phyloP scores from a whole-genome alignment of 495 filamentous ascomycete genomes.

The Aspergillus campestris region DNA sequence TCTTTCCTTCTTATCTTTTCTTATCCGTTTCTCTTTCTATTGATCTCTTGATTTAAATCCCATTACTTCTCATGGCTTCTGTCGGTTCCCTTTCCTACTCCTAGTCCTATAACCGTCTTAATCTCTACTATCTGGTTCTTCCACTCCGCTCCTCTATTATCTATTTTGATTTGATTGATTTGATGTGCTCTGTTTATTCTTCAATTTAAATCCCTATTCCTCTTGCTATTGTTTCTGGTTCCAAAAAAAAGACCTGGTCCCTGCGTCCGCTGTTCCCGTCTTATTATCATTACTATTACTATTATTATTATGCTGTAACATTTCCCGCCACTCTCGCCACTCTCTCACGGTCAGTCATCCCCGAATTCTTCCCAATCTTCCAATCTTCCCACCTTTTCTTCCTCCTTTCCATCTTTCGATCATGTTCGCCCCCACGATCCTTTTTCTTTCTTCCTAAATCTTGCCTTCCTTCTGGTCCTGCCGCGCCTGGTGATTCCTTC shows the following conservation, averaged over 20 bases:
- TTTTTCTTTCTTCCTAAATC: constrained; percentile 11
- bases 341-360: constrained; percentile 14
- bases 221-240: background rate
- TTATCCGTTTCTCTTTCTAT: constrained; percentile 4
- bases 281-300: too few species aligned
- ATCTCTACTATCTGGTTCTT: too few species aligned
- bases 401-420: background rate
- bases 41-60: constrained; percentile 5
- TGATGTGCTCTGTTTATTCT: background rate
- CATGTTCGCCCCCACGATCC: constrained; percentile 11
- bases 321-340: constrained; percentile 18
- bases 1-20: background rate
- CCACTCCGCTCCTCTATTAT: background rate
- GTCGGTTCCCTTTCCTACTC: background rate
- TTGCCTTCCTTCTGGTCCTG: constrained; percentile 5
- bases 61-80: background rate
- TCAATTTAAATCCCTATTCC: background rate
- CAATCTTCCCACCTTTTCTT: background rate
- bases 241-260: constrained; percentile 12
- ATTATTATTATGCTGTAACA: background rate
- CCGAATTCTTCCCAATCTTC: constrained; percentile 8
- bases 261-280: constrained; percentile 13
- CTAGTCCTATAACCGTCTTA: background rate
- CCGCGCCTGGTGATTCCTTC: background rate
- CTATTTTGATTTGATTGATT: constrained; percentile 5